A percentile compares a stretch with the other conserved stretches of the same genome.
These are phyloP conservation scores for Tetracladium marchalianum DNA, from an alignment of 495 filamentous ascomycete species.

Conservation along the genomic window DNA sequence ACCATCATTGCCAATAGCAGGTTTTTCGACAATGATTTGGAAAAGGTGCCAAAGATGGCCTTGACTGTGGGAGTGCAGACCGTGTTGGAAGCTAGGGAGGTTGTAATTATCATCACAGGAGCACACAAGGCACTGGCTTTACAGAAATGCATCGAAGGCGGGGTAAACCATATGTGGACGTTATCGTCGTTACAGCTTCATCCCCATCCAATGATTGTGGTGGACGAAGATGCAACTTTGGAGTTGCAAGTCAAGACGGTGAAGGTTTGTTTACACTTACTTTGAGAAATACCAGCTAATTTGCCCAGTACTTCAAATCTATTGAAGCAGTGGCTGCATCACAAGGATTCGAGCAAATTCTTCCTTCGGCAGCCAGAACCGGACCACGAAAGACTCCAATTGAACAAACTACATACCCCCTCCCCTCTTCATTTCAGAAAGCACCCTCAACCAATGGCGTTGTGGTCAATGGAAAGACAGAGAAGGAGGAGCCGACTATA, in stretches of 20 bases:
- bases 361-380: conserved; percentile 39
- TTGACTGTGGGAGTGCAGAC: conserved; percentile 85
- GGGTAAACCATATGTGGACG: conserved; percentile 87
- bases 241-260: conserved; percentile 84
- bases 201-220: conserved; percentile 68
- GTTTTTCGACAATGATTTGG: conserved; percentile 68
- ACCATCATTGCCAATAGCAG: conserved; percentile 78
- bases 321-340: conserved; percentile 49
- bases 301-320: conserved; percentile 52
- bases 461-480: background rate
- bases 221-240: conserved; percentile 75
- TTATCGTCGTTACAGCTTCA: conserved; percentile 72
- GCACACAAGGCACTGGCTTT: conserved; percentile 74
- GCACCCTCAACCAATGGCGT: background rate
- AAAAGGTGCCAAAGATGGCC: conserved; percentile 70
- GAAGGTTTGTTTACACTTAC: conserved; percentile 36
- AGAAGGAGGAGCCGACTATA: conserved; percentile 33
- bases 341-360: conserved; percentile 48
- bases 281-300: background rate
- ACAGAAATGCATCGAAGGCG: conserved; percentile 71
- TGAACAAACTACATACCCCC: background rate
- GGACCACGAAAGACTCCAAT: conserved; percentile 10
- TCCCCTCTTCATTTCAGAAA: background rate
- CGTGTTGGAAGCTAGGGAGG: conserved; percentile 70
- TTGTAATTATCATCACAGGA: conserved; percentile 73